A percentile compares a stretch with the other conserved stretches of the same genome.
Conservation (phyloP, 768 basidiomycete species). For the Boletus rubroflammeus region DNA sequence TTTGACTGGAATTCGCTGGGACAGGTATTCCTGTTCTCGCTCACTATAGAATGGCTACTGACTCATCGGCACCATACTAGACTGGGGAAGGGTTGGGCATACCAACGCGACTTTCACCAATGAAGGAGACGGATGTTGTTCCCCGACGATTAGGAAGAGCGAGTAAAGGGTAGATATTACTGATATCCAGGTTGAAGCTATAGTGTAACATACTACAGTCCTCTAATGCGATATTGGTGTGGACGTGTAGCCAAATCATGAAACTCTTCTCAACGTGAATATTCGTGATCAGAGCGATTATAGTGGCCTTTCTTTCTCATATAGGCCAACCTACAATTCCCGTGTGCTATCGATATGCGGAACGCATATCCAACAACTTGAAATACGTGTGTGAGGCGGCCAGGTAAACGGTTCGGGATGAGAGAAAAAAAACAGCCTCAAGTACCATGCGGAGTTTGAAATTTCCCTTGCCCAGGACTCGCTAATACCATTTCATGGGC, state of each 20-base stretch:
- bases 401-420: constrained; percentile 38
- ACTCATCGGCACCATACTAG: constrained; percentile 12
- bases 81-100: constrained; percentile 50
- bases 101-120: constrained; percentile 63
- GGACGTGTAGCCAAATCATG: constrained; percentile 69
- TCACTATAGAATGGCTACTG: background rate
- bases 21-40: constrained; percentile 30
- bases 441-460: constrained; percentile 30
- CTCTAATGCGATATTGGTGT: background rate
- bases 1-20: constrained; percentile 45
- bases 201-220: background rate
- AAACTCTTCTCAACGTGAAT: constrained; percentile 78
- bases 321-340: constrained; percentile 48
- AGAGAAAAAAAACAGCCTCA: constrained; percentile 8
- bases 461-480: background rate
- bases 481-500: background rate
- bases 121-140: constrained; percentile 52
- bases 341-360: constrained; percentile 51
- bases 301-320: constrained; percentile 54
- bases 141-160: constrained; percentile 40
- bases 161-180: constrained; percentile 19
- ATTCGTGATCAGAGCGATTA: constrained; percentile 82
- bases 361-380: constrained; percentile 55
- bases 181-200: background rate
- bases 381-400: constrained; percentile 47